Percentiles rank a stretch among this genome's conserved stretches.
These are phyloP conservation scores for Leishmania lainsoni DNA, from an alignment of 208 protist genomes.

Conservation along the genomic window DNA sequence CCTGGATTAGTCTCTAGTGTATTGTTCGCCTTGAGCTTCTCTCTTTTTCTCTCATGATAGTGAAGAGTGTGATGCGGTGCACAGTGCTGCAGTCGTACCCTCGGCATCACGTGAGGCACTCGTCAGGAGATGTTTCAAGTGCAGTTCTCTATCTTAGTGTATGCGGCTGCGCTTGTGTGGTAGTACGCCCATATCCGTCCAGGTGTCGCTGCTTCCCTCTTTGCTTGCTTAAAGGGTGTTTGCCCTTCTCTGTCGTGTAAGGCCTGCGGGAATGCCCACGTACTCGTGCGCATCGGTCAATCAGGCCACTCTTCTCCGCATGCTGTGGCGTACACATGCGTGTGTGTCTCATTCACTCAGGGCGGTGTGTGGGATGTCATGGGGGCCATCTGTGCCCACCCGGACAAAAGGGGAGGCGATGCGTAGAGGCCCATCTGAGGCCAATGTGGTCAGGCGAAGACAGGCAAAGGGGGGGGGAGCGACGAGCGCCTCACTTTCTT, in stretches of 20 bases:
- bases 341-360: not conserved
- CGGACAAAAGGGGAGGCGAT: not conserved
- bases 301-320: not conserved
- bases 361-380: not conserved
- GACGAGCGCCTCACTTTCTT: not conserved
- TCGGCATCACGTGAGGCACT: not conserved
- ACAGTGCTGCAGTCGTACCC: not conserved
- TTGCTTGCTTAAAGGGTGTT: not conserved
- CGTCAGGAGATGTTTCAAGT: not conserved
- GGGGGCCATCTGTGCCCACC: not conserved
- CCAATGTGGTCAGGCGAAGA: not conserved
- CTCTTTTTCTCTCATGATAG: not conserved
- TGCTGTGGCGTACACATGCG: not conserved
- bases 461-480: not conserved
- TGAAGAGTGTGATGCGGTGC: not conserved
- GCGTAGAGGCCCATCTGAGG: not conserved
- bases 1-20: not conserved
- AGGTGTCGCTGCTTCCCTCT: not conserved
- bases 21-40: not conserved
- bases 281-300: not conserved
- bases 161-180: not conserved
- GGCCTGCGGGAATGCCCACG: not conserved
- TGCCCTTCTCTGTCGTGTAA: not conserved
- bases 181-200: not conserved
- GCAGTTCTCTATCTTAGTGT: not conserved